Conservation (phyloP, 2,329 filamentous ascomycete genomes). For the Pyrenophora tritici-repentis region DNA sequence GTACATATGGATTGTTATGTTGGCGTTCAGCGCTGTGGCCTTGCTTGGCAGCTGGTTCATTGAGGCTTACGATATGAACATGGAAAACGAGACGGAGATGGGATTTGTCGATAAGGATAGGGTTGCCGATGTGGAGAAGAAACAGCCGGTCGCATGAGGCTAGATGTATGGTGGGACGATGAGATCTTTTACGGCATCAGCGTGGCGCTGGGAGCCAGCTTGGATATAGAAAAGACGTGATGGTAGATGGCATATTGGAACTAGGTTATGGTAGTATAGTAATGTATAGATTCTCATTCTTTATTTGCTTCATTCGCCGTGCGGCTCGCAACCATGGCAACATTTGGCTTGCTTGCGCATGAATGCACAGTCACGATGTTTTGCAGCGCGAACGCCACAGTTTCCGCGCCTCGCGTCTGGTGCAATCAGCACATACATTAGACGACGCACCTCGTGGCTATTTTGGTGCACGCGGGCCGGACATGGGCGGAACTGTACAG, state of each 20-base stretch:
- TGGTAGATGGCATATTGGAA: too few relatives aligned
- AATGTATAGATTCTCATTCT: neutral
- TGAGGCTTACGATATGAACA: slow-evolving; percentile 53
- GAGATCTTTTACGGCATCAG: slow-evolving; percentile 6
- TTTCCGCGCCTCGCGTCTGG: neutral
- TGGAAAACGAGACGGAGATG: slow-evolving; percentile 55
- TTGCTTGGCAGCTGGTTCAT: slow-evolving; percentile 60
- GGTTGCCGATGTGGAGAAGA: slow-evolving; percentile 27
- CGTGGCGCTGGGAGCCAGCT: slow-evolving; percentile 4
- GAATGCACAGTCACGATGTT: too few relatives aligned
- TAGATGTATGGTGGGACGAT: neutral
- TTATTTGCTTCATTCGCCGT: too few relatives aligned
- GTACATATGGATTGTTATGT: slow-evolving; percentile 62
- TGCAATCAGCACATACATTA: too few relatives aligned
- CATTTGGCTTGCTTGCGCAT: neutral
- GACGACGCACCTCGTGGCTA: neutral
- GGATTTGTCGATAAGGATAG: slow-evolving; percentile 51
- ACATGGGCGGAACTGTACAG: neutral
- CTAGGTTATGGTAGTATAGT: neutral
- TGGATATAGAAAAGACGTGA: neutral
- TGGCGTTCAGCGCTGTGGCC: slow-evolving; percentile 57
- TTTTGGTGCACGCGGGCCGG: slow-evolving; percentile 8
- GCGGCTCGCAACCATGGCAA: too few relatives aligned
- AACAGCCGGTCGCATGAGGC: slow-evolving; percentile 4
- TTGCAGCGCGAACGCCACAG: neutral